phyloP scores from a whole-genome alignment of 306 rosid genomes.

The Senna siamea region DNA sequence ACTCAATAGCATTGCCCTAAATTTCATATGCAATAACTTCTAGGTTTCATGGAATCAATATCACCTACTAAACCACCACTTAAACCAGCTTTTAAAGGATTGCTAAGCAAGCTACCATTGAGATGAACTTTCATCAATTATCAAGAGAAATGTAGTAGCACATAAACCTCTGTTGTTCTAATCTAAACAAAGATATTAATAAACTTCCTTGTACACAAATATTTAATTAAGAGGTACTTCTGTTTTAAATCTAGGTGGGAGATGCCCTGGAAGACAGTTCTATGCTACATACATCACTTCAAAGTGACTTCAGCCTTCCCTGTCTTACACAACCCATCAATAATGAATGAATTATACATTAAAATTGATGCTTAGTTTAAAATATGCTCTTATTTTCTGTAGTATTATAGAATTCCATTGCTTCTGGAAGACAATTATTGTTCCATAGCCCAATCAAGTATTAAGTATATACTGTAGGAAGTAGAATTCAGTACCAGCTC shows the following conservation, averaged over 20 bases:
- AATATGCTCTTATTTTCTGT: conserved; percentile 16
- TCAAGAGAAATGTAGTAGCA: conserved; percentile 18
- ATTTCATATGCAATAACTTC: no score
- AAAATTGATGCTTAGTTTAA: conserved; percentile 18
- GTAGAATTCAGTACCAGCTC: conserved; percentile 31
- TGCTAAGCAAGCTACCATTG: not conserved
- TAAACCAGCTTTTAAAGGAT: no score
- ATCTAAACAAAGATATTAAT: no score
- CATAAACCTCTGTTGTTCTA: no score
- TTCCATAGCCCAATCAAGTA: conserved; percentile 48
- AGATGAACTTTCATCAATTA: not conserved
- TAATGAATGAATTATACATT: conserved; percentile 26
- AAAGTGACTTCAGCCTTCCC: conserved; percentile 45
- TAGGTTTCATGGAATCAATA: no score
- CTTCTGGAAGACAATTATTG: conserved; percentile 42
- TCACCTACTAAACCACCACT: no score
- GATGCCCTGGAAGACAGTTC: no score
- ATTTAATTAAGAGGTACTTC: no score
- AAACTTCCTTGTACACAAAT: no score
- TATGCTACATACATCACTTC: no score
- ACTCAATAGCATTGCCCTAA: no score
- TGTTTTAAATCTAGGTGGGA: no score
- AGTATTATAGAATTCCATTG: conserved; percentile 40
- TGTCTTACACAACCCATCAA: conserved; percentile 45
- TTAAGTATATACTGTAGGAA: conserved; percentile 25